Percentiles rank a stretch among this genome's conserved stretches.
Conservation (phyloP, 257 asterid species). For the Thymus mandschuricus region DNA sequence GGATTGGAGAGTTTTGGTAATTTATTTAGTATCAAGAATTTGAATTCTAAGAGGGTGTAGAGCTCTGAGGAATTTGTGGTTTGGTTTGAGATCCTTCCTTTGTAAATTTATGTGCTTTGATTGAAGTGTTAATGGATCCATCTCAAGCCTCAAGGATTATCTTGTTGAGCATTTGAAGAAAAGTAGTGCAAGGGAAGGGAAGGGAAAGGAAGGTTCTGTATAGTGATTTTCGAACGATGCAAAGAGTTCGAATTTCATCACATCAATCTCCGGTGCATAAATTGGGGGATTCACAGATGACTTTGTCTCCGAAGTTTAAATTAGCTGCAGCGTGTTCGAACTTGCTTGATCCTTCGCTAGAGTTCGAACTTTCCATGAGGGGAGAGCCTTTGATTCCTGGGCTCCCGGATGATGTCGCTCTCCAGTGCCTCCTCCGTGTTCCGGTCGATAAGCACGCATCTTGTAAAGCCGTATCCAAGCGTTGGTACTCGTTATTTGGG, state of each 20-base stretch:
- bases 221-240: slow-evolving; percentile 41
- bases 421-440: slow-evolving; percentile 83
- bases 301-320: slow-evolving; percentile 77
- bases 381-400: slow-evolving; percentile 85
- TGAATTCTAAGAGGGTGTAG: not conserved
- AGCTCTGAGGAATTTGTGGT: slow-evolving; percentile 9
- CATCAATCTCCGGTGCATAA: slow-evolving; percentile 80
- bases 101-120: not conserved
- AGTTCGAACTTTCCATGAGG: slow-evolving; percentile 43
- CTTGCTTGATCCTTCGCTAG: slow-evolving; percentile 55
- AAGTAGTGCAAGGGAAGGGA: not conserved
- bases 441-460: slow-evolving; percentile 61
- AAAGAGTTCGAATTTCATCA: slow-evolving; percentile 76
- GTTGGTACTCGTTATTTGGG: slow-evolving; percentile 81
- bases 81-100: not conserved
- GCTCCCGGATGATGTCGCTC: slow-evolving; percentile 93
- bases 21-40: not conserved
- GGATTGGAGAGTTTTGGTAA: slow-evolving; percentile 1
- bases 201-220: not conserved
- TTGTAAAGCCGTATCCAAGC: slow-evolving; percentile 65
- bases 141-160: slow-evolving; percentile 8
- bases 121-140: not conserved
- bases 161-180: slow-evolving; percentile 2
- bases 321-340: slow-evolving; percentile 57
- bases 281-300: slow-evolving; percentile 88